phyloP scores from a whole-genome alignment of 2,329 filamentous ascomycete genomes.

The Penicillium palitans region DNA sequence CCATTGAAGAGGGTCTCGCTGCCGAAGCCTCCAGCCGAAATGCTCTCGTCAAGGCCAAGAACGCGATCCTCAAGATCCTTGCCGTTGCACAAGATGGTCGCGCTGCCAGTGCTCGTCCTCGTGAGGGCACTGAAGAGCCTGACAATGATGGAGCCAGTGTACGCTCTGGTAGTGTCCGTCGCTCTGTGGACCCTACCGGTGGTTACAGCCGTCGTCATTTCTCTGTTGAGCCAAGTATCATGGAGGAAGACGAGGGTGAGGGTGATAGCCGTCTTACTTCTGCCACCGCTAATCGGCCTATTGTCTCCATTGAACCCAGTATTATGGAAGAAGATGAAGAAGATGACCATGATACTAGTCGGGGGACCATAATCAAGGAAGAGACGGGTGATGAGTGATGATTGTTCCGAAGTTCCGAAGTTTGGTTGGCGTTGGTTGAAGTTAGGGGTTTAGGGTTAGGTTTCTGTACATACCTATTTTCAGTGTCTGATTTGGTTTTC shows the following conservation, averaged over 20 bases:
- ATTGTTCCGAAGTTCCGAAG: constrained; percentile 13
- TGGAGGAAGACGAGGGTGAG: constrained; percentile 39
- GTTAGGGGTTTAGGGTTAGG: constrained; percentile 2
- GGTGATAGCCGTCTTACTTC: constrained; percentile 32
- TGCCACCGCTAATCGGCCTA: constrained; percentile 20
- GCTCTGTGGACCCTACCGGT: constrained; percentile 33
- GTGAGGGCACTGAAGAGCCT: constrained; percentile 34
- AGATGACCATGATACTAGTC: constrained; percentile 34
- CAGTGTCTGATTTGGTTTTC: constrained; percentile 2
- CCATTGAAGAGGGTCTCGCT: constrained; percentile 50
- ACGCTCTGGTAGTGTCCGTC: constrained; percentile 32
- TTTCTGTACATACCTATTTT: constrained; percentile 21
- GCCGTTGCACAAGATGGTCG: constrained; percentile 51
- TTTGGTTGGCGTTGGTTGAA: constrained; percentile 18
- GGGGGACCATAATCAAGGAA: constrained; percentile 35
- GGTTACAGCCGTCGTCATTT: constrained; percentile 27
- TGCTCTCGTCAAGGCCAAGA: constrained; percentile 49
- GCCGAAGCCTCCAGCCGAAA: constrained; percentile 47
- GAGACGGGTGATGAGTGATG: constrained; percentile 33
- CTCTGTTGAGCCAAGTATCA: constrained; percentile 40
- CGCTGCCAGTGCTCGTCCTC: constrained; percentile 33
- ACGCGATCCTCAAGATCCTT: constrained; percentile 44
- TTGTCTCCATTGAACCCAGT: constrained; percentile 37
- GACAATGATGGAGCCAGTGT: constrained; percentile 35
- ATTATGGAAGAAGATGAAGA: constrained; percentile 44